Evolutionary conservation across 1,139 yeast species (phyloP).

Genomic region (Sugiyamaella xylanicola): DNA sequence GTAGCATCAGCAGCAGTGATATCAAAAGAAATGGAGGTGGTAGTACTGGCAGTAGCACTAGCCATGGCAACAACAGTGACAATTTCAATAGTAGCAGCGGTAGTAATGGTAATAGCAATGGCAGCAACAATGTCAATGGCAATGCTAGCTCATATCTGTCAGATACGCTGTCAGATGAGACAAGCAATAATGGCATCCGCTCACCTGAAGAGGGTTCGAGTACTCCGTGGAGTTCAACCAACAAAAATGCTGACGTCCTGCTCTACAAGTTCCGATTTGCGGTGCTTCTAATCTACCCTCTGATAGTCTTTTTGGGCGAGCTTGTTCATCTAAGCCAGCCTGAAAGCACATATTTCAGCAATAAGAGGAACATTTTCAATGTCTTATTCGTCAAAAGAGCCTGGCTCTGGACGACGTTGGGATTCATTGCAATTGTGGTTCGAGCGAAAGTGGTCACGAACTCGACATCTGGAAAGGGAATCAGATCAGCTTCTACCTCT

Average conservation of each 20-base stretch:
- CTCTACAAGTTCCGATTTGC: neutral
- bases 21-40: too few species aligned
- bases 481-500: neutral
- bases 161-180: too few species aligned
- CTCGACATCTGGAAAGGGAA: neutral
- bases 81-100: neutral
- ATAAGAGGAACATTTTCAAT: constrained; percentile 68
- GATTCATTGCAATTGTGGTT: constrained; percentile 34
- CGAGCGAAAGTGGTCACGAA: constrained; percentile 20
- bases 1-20: too few species aligned
- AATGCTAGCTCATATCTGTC: neutral
- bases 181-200: too few species aligned
- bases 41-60: neutral
- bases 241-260: neutral
- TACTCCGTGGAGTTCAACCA: neutral
- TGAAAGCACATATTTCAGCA: constrained; percentile 50
- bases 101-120: neutral
- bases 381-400: constrained; percentile 79
- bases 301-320: constrained; percentile 38
- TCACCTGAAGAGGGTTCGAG: neutral
- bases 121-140: neutral
- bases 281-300: constrained; percentile 33
- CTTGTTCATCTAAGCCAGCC: constrained; percentile 31
- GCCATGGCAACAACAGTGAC: neutral
- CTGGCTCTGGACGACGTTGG: constrained; percentile 86